Base-by-base conservation (phyloP, 257 asterid species). In the Primulina eburnea region DNA sequence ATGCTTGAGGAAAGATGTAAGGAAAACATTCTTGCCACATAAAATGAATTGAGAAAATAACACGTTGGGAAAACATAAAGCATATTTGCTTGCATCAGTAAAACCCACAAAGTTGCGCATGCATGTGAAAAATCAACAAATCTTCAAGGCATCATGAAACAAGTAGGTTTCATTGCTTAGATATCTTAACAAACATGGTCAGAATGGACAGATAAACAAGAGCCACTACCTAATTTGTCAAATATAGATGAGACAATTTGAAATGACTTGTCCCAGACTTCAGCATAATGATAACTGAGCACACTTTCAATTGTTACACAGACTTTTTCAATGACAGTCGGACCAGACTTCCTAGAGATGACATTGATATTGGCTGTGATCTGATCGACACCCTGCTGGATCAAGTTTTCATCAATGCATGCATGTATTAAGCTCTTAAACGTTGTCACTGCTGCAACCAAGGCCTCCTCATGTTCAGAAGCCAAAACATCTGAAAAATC, bases 381-480 rank as follows among this genome's bases (percentile, higher is more conserved):
- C 78, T 79, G 84, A 70, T 84, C 91, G 69, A 87, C 91, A 61
- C 97, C 95, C 81, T 87, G 89, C 64, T 85, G 82, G 73, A 91
- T 82, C 83, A 94, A 77, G 72, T 62, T 72, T 68, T 89, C 96
- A 69, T 94, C 97, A 30, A 94, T 72, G 66, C 99, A 94, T 24
- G 84, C 83, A 69, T 83, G 60, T 71, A 94, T 82, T 77, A 94
- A 85, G 80, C 86, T 88, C 83, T 85, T 91, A 64, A 85, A 83
- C 62, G 99, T 77, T 74, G 87, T 86, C 81, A 79, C 76, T 16
- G 97, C 85, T 43, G 95, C 93, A 60, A 84, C 71, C 72, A 85
- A 71, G 61, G 99, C 92, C 79, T 85, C 97, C 81, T 86, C 96
- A n/a, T 91, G 97, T 50, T 81, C 97, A 79, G 97, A 86, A 77